Base-by-base conservation (phyloP, 1,284 basidiomycete genomes). In the Puccinia polysora region DNA sequence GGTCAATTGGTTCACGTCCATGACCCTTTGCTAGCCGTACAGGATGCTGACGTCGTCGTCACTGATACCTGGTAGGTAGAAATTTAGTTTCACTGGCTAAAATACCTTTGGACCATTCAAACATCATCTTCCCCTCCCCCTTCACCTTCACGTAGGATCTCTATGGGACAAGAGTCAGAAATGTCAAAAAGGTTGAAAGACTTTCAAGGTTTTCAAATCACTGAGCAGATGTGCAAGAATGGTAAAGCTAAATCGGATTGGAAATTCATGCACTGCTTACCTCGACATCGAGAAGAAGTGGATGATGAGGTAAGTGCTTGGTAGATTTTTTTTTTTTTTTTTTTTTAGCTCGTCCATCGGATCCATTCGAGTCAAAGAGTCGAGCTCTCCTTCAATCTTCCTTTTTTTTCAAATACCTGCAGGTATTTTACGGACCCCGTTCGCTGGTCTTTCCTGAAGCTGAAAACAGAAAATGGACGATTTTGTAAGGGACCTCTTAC, bases 91-190 rank as follows among this genome's bases (percentile, higher is more conserved):
- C n/a, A n/a, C n/a, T 10, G n/a, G n/a, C 40, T n/a, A 45, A 45
- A 45, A 10, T 45, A 45, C 40, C 40, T 45, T 45, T 12, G 38
- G 18, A 28, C 20, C 1, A 12, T 43, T 10, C 10, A 30, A 18
- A 10, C n/a, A 28, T 12, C 12, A 30, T 12, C 12, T 28, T 43
- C 10, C 10, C 40, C 10, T n/a, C n/a, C n/a, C n/a, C 40, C 40
- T 45, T 10, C 3, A 15, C 4, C 5, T 28, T 50, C n/a, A n/a
- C 8, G 23, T 77, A 91, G 90, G 90, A 93, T 98, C 77, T 95
- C 91, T 3, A 98, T 98, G 95, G 96, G 95, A 32, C 93, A 97
- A 81, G 96, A 98, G 81, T 88, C 87, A 1, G 91, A 97, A 80
- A 93, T 94, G 77, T 88, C 83, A n/a, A 87, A 91, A 77, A 87